Base-by-base conservation (phyloP, 1,139 yeast genomes). In the Candida labiduridarum region DNA sequence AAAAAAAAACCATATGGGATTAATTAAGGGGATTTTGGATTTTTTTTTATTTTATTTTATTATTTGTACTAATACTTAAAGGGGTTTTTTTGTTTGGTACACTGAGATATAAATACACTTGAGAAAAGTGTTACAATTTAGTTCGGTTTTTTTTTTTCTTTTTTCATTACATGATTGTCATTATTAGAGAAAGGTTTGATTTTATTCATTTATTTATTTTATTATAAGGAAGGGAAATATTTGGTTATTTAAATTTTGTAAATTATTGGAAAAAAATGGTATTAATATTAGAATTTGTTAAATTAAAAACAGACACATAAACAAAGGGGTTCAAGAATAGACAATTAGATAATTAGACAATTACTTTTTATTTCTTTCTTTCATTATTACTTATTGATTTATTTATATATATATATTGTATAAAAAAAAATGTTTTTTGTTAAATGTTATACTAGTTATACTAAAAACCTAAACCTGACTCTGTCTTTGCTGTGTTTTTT, bases 261-360 rank as follows among this genome's bases (percentile, higher is more conserved):
- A 22, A 22, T 22, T 22, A 22, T 4, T 22, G 4, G 25, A 7
- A 22, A 22, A 22, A 22, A 22, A 22, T 22, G 25, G 25, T 22
- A 22, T 22, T 22, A 4, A 22, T 22, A 22, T 22, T 22, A 22
- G 25, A 22, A 22, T 22, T 22, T 22, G 25, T 22, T 41, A 18
- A 41, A 41, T 31, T 31, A 33, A 4, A 10, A 9, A 18, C 4
- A 36, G 14, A 10, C 12, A 12, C 10, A 39, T 12, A n/a, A 39
- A 39, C 9, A 41, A 40, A n/a, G n/a, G 44, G 44, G 41, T 38
- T 38, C 41, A 41, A 33, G 44, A 41, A 33, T 33, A 41, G 44
- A 33, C 38, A 33, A 31, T 22, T 22, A 22, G 25, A 22, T 22
- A 22, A 22, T 22, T 22, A 7, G 7, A 7, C 7, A 22, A 22